Evolutionary conservation across 805 yeast species (phyloP), one percentile per base, ranked within the genome.

Genomic region (Candida tammaniensis): DNA sequence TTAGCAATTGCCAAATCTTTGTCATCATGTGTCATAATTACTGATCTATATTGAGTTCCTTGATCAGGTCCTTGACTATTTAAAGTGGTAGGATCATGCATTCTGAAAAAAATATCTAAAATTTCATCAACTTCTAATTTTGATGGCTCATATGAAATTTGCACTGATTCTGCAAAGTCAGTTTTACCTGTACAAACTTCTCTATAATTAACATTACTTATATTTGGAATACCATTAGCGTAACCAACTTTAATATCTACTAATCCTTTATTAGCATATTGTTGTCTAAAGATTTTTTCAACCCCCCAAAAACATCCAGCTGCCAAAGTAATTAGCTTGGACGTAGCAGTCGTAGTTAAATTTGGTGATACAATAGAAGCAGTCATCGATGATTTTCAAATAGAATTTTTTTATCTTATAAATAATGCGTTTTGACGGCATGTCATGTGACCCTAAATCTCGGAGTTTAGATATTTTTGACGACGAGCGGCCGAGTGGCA

Each of bases 41-140:
- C 96, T 12, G 91, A 80, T 50, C 97, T 75, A 64, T 91, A 91
- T 58, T 93, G 98, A 1, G 91, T 77, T 7, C 98, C 98, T 7
- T 50, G 48, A 52, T 91, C 97, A 13, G 86, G 84, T 3, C 98
- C 98, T 59, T 93, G 98, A 2, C 74, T 53, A 51, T 89, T 78
- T 34, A 72, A 41, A 2, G 88, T 81, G 2, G 98, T 93, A 30
- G 98, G 98, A 59, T 93, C 98, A 57, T 91, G 98, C 57, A 87
- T 86, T 50, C 82, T 71, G 67, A 87, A 89, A 68, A 91, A 93
- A 47, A 89, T 86, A 36, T 82, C 89, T 27, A 86, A 60, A 28
- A 91, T 61, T 18, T 82, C 85, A 36, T 61, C 73, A 49, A 78
- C 70, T 3, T 75, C 41, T 2, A 86, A 70, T n/a, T 57, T 45